Evolutionary conservation across 2,329 filamentous ascomycete species (phyloP).

Genomic region (Pyrenophora teres): DNA sequence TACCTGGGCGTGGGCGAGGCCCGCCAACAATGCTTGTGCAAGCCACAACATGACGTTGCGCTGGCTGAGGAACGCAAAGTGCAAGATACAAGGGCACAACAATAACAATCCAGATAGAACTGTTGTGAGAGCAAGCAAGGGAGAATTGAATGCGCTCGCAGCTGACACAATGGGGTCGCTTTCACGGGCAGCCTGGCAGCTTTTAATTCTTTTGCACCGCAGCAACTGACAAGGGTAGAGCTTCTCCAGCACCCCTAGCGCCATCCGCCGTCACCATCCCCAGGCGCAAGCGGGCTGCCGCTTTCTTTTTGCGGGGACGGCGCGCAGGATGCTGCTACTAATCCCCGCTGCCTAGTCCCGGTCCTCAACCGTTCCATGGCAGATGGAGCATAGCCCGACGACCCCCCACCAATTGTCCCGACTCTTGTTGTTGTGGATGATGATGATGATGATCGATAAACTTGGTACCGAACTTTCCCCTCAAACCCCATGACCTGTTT

Average conservation of each 20-base stretch:
- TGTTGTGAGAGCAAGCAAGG: conserved; percentile 15
- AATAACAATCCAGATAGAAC: conserved; percentile 10
- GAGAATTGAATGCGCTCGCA: conserved; percentile 21
- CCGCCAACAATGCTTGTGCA: conserved; percentile 41
- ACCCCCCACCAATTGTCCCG: not conserved
- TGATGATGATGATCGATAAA: too few species aligned
- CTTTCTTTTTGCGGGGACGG: conserved; percentile 21
- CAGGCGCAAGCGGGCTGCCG: conserved; percentile 15
- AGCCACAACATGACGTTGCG: conserved; percentile 44
- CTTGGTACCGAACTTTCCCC: not conserved
- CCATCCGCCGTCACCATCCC: conserved; percentile 15
- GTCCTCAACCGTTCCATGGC: conserved; percentile 14
- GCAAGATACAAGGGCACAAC: conserved; percentile 15
- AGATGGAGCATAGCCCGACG: conserved; percentile 19
- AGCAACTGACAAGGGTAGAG: conserved; percentile 9
- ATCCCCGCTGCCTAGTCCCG: conserved; percentile 20
- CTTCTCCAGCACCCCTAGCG: conserved; percentile 19
- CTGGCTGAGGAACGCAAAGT: conserved; percentile 20
- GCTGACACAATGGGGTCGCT: conserved; percentile 3
- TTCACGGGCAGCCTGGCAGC: conserved; percentile 20
- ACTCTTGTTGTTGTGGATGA: too few species aligned
- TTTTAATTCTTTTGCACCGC: conserved; percentile 20
- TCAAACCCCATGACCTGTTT: not conserved
- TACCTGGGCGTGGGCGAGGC: conserved; percentile 40
- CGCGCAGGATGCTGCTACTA: conserved; percentile 23